Evolutionary conservation across 495 filamentous ascomycete genomes (phyloP).

Genomic region (Aspergillus carlsbadensis): DNA sequence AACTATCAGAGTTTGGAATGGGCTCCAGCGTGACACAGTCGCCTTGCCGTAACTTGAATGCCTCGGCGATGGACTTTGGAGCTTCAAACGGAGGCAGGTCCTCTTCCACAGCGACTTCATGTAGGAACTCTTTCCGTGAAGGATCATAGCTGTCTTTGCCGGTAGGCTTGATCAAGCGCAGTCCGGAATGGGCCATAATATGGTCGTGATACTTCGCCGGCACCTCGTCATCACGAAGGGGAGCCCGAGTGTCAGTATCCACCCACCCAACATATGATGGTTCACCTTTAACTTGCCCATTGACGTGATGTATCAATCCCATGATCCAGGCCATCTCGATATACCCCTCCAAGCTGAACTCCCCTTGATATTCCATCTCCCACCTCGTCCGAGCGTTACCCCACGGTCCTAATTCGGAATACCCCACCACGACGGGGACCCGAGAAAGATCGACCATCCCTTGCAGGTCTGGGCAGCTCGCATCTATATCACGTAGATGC

Average conservation of each 20-base stretch:
- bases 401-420: constrained; percentile 95
- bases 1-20: constrained; percentile 85
- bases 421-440: constrained; percentile 95
- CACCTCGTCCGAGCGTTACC: constrained; percentile 95
- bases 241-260: constrained; percentile 86
- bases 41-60: constrained; percentile 93
- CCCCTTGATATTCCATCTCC: constrained; percentile 97
- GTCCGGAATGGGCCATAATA: constrained; percentile 93
- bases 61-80: constrained; percentile 91
- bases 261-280: constrained; percentile 96
- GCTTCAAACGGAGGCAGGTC: constrained; percentile 96
- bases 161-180: constrained; percentile 94
- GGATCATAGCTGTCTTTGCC: constrained; percentile 93
- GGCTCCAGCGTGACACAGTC: constrained; percentile 94
- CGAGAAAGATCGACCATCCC: constrained; percentile 98
- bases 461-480: constrained; percentile 51
- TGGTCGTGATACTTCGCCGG: constrained; percentile 93
- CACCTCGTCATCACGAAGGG: constrained; percentile 94
- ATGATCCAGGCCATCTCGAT: constrained; percentile 99
- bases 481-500: constrained; percentile 46
- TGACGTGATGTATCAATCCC: constrained; percentile 97
- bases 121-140: constrained; percentile 92
- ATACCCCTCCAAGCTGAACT: constrained; percentile 98
- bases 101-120: constrained; percentile 94
- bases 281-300: constrained; percentile 91